Percentiles rank a stretch among this genome's conserved stretches.
phyloP scores from a whole-genome alignment of 371 early-diverging fungal genomes.

The Mucor racemosus region DNA sequence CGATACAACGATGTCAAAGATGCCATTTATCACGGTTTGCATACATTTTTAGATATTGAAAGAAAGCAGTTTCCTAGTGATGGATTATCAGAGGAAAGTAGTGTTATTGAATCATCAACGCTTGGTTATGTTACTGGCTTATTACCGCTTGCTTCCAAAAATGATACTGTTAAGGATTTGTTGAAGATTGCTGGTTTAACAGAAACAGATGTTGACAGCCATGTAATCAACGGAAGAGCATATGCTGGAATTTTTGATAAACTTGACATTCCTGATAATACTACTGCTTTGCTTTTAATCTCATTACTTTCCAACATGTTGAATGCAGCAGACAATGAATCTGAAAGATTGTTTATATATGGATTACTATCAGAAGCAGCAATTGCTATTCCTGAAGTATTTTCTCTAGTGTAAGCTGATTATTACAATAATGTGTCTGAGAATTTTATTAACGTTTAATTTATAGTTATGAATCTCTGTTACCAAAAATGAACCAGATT shows the following conservation, averaged over 20 bases:
- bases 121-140: slow-evolving; percentile 77
- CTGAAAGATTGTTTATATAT: slow-evolving; percentile 80
- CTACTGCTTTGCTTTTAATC: slow-evolving; percentile 69
- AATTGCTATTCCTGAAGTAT: slow-evolving; percentile 72
- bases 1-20: slow-evolving; percentile 70
- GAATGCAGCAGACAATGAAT: slow-evolving; percentile 80
- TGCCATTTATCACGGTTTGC: slow-evolving; percentile 66
- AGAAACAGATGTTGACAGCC: slow-evolving; percentile 47
- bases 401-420: slow-evolving; percentile 68
- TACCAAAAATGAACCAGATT: slow-evolving; percentile 76
- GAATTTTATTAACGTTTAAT: not conserved
- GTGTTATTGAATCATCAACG: slow-evolving; percentile 55
- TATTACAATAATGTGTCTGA: not conserved
- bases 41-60: slow-evolving; percentile 69
- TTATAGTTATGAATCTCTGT: slow-evolving; percentile 63
- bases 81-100: slow-evolving; percentile 18
- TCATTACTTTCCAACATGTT: slow-evolving; percentile 79
- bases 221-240: slow-evolving; percentile 38
- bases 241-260: slow-evolving; percentile 68
- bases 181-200: slow-evolving; percentile 58
- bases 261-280: slow-evolving; percentile 63
- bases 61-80: slow-evolving; percentile 40
- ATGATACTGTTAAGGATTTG: slow-evolving; percentile 62
- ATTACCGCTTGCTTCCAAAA: slow-evolving; percentile 66
- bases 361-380: slow-evolving; percentile 82